Percentiles rank a stretch among this genome's conserved stretches.
phyloP scores from a whole-genome alignment of 139 green algal genomes.

The Chlamydomonas eustigma region DNA sequence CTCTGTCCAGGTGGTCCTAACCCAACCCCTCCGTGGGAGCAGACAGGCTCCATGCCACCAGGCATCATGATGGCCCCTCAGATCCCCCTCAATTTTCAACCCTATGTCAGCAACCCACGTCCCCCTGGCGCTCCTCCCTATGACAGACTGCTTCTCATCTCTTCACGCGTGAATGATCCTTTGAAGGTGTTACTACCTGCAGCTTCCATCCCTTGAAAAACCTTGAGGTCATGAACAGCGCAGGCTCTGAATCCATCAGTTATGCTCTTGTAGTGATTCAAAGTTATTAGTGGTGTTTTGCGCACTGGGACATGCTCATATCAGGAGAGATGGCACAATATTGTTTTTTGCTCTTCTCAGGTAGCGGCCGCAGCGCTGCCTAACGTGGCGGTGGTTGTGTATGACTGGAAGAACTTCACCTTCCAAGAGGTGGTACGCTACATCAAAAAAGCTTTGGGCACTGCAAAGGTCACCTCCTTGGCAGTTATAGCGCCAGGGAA shows the following conservation, averaged over 20 bases:
- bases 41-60: conserved; percentile 3
- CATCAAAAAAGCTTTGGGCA: conserved; percentile 29
- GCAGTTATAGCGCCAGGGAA: conserved; percentile 36
- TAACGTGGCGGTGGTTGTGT: conserved; percentile 37
- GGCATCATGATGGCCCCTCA: conserved; percentile 17
- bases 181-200: conserved; percentile 22
- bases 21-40: too few species aligned
- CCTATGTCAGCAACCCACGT: conserved; percentile 25
- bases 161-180: conserved; percentile 27
- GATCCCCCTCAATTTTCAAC: conserved; percentile 17
- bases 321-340: too few species aligned
- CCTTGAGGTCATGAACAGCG: too few species aligned
- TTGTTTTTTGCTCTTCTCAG: too few species aligned
- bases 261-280: too few species aligned
- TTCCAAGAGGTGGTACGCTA: conserved; percentile 36
- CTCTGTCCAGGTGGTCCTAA: too few species aligned
- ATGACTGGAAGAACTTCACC: conserved; percentile 46
- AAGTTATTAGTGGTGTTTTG: too few species aligned
- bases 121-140: conserved; percentile 19
- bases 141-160: conserved; percentile 36
- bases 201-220: too few species aligned
- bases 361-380: conserved; percentile 29
- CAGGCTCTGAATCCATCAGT: too few species aligned
- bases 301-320: too few species aligned
- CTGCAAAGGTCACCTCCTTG: conserved; percentile 28